Base-by-base conservation (phyloP, 768 basidiomycete species). In the Paxillus rubicundulus region DNA sequence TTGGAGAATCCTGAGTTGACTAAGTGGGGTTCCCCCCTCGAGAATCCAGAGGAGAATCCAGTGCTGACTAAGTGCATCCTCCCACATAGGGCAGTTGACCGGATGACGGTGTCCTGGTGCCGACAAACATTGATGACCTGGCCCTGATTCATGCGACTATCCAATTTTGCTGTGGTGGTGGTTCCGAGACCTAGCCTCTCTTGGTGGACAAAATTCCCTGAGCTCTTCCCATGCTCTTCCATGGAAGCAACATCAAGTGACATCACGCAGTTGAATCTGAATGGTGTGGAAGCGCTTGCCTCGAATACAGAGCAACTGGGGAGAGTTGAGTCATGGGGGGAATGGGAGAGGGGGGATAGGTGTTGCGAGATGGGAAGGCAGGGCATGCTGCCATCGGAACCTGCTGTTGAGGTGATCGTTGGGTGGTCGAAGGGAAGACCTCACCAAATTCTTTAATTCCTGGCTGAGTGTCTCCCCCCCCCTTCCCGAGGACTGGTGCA, bases 241-340 rank as follows among this genome's bases (percentile, higher is more conserved):
- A 91, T 78, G 8, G 87, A 84, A 8, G 82, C 72, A n/a, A n/a
- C n/a, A n/a, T n/a, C n/a, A n/a, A n/a, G n/a, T n/a, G 16, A 82
- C 64, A 43, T 76, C 74, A 55, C 64, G 59, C 12, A 49, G 61
- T 14, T 61, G 56, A 24, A 39, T 39, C 27, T 56, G 64, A 50
- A 51, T 54, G 30, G 56, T 40, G 44, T 12, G 48, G 61, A 30
- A 64, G 57, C 47, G 58, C 53, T 36, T 59, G 67, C 18, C 56
- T 16, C 8, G 66, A 61, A 45, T 69, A 63, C 5, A 64, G 52
- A 14, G 46, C 34, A 28, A 62, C 57, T 27, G 69, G 65, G 43
- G 60, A 50, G 27, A 70, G 68, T 33, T 75, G 76, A 2, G 76
- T n/a, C n/a, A n/a, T 75, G 2, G 72, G 71, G 8, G 82, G 81